Evolutionary conservation across 1,284 basidiomycete species (phyloP).

Genomic region (Boletus sp.): DNA sequence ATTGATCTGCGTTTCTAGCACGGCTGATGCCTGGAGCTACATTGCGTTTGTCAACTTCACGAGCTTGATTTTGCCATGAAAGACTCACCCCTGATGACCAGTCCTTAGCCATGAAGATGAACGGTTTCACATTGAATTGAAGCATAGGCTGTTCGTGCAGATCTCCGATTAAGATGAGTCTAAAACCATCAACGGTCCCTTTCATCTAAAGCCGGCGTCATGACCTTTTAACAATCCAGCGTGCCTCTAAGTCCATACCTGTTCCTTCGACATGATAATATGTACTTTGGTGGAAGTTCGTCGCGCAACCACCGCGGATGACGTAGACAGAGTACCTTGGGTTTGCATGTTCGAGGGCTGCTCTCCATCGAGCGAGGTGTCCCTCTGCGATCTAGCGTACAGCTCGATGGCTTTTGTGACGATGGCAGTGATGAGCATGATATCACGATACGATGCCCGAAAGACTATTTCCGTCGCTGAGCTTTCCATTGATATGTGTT

Average conservation of each 20-base stretch:
- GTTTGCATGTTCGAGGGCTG: conserved; percentile 10
- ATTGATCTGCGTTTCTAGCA: conserved; percentile 79
- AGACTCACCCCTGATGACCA: conserved; percentile 85
- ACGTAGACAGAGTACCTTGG: conserved; percentile 1
- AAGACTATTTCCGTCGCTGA: conserved; percentile 83
- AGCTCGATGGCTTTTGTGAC: conserved; percentile 80
- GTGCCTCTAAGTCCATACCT: conserved; percentile 42
- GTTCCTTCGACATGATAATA: conserved; percentile 76
- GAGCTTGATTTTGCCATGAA: neutral
- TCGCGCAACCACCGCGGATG: conserved; percentile 16
- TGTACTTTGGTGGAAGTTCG: conserved; percentile 51
- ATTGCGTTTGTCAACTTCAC: conserved; percentile 11
- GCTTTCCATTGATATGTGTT: conserved; percentile 83
- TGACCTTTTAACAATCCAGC: neutral
- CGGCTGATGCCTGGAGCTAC: conserved; percentile 79
- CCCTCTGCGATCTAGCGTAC: conserved; percentile 39
- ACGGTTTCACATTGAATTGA: conserved; percentile 84
- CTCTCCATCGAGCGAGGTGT: conserved; percentile 1
- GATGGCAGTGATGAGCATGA: conserved; percentile 86
- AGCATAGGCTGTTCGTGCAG: conserved; percentile 93
- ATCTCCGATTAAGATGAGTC: conserved; percentile 92
- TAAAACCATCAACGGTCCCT: conserved; percentile 85
- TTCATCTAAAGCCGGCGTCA: conserved; percentile 53
- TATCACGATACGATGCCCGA: conserved; percentile 90
- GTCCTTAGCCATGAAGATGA: conserved; percentile 81